Conservation (phyloP, 2,329 filamentous ascomycete species). For the Fusarium tanahbumbuense region DNA sequence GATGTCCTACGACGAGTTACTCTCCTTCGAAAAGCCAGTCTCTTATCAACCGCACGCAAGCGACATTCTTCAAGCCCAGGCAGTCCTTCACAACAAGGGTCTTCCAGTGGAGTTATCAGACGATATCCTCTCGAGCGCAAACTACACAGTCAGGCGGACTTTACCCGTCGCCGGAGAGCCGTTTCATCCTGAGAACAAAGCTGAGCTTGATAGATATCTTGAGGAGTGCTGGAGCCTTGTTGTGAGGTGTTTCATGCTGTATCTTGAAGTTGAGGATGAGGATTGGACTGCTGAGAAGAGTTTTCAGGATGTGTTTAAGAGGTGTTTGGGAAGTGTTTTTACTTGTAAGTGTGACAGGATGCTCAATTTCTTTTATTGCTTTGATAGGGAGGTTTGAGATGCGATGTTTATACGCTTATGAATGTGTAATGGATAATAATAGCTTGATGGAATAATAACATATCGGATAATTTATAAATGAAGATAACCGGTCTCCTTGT, state of each 20-base stretch:
- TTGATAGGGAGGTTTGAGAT: not conserved
- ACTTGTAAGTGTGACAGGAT: not conserved
- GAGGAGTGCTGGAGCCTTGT: conserved; percentile 26
- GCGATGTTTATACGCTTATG: too few relatives aligned
- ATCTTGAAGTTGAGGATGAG: not conserved
- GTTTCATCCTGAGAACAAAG: not conserved
- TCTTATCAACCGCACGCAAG: not conserved
- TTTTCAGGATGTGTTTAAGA: fast-evolving
- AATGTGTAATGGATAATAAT: not conserved
- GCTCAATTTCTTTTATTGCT: not conserved
- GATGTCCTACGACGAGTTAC: conserved; percentile 10
- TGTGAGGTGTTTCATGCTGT: conserved; percentile 15
- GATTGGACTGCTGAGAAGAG: not conserved
- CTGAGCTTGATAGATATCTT: conserved; percentile 1
- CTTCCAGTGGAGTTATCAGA: conserved; percentile 7
- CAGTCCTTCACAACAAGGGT: not conserved
- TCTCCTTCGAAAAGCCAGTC: conserved; percentile 5
- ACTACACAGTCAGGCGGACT: not conserved
- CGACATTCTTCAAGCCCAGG: not conserved
- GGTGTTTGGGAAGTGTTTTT: not conserved
- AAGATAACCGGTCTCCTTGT: not conserved
- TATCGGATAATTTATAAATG: too few relatives aligned
- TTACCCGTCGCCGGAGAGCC: not conserved
- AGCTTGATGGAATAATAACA: not conserved
- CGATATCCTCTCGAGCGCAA: not conserved